Conservation (phyloP, 768 basidiomycete species). For the Calocybe cyanea region DNA sequence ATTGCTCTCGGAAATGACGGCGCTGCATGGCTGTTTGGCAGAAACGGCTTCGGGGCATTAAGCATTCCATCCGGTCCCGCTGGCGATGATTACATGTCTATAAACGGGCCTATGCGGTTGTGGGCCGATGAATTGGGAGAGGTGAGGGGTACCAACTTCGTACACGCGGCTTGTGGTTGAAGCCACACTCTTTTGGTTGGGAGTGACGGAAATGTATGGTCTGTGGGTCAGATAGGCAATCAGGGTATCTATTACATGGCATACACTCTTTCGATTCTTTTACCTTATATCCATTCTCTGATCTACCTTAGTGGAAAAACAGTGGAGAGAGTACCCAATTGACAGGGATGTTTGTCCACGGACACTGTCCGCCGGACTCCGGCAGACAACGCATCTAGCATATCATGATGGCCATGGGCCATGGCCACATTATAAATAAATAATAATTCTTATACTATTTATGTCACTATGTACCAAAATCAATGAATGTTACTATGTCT, state of each 20-base stretch:
- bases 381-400: no score
- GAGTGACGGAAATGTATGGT: conserved; percentile 80
- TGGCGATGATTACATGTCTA: conserved; percentile 58
- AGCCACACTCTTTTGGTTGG: conserved; percentile 82
- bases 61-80: conserved; percentile 41
- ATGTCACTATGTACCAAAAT: no score
- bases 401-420: no score
- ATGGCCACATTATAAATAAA: no score
- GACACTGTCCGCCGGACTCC: no score
- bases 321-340: conserved; percentile 96
- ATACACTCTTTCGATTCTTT: conserved; percentile 27
- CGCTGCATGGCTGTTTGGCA: conserved; percentile 86
- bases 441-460: no score
- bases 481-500: no score
- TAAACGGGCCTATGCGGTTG: conserved; percentile 67
- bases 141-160: conserved; percentile 53
- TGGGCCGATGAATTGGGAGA: conserved; percentile 62
- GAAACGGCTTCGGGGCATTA: conserved; percentile 67
- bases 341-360: no score
- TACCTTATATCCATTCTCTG: conserved; percentile 1
- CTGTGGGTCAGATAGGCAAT: conserved; percentile 79
- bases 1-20: conserved; percentile 73
- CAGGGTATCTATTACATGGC: conserved; percentile 89
- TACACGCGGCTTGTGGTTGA: conserved; percentile 80
- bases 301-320: conserved; percentile 74